Evolutionary conservation across 208 protist genomes (phyloP).

Genomic region (Novymonas esmeraldas): DNA sequence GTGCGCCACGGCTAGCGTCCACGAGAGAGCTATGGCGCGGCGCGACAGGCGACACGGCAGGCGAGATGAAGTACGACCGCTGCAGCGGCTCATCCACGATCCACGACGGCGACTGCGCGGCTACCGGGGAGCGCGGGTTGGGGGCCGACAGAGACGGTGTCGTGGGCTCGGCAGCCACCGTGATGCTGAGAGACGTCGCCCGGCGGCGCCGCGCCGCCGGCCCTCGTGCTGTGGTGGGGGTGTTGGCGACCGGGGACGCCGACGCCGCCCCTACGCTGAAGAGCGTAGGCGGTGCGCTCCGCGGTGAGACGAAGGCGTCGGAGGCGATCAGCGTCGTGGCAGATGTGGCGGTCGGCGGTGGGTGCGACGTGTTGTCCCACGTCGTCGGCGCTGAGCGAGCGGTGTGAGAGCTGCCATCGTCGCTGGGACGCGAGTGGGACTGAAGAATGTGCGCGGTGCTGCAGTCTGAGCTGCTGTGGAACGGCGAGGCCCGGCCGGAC

Average conservation of each 20-base stretch:
- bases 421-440: background rate
- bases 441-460: background rate
- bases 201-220: background rate
- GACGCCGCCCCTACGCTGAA: too few relatives aligned
- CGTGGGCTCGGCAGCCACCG: background rate
- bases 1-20: background rate
- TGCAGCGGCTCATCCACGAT: background rate
- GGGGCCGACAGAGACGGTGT: background rate
- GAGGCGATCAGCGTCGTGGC: conserved; percentile 13
- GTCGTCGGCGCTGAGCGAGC: conserved; percentile 11
- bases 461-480: conserved; percentile 58
- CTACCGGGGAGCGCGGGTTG: too few relatives aligned
- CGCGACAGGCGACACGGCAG: background rate
- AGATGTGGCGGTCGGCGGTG: background rate
- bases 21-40: background rate
- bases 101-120: background rate
- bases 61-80: background rate
- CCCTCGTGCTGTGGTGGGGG: background rate
- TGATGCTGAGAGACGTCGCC: background rate
- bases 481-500: conserved; percentile 29
- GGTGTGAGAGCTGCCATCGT: background rate
- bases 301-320: conserved; percentile 23
- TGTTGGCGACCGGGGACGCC: background rate
- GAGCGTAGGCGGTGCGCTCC: background rate
- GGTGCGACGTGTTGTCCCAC: background rate